Evolutionary conservation across 805 yeast genomes (phyloP).

Genomic region (Yarrowia sp.): DNA sequence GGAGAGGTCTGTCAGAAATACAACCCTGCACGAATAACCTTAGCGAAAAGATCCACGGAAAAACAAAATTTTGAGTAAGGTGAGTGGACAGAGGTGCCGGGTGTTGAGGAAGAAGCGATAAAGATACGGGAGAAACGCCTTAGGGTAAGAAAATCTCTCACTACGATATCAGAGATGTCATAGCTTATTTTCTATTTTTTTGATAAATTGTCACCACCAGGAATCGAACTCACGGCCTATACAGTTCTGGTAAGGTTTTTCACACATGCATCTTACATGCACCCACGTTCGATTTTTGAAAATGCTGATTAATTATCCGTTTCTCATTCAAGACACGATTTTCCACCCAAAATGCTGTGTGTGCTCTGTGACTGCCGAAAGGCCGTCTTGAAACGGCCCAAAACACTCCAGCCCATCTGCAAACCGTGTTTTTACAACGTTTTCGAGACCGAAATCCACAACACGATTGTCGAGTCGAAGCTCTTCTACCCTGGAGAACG

Average conservation of each 20-base stretch:
- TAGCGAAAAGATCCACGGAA: neutral
- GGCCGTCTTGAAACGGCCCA: constrained; percentile 90
- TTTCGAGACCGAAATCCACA: constrained; percentile 94
- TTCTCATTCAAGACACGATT: neutral
- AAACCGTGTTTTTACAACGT: constrained; percentile 87
- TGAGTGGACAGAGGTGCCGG: neutral
- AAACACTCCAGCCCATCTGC: constrained; percentile 87
- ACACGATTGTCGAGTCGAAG: constrained; percentile 74
- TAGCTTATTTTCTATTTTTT: too few species aligned
- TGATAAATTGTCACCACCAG: neutral
- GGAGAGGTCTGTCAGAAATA: neutral
- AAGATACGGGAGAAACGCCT: neutral
- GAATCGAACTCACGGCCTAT: neutral
- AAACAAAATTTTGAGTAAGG: neutral
- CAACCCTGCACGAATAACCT: constrained; percentile 10
- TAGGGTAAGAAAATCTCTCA: too few species aligned
- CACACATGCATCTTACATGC: neutral
- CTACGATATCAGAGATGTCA: too few species aligned
- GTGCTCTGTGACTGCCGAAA: constrained; percentile 83
- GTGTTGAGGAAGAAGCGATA: too few species aligned
- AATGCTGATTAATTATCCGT: neutral
- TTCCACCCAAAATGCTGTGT: constrained; percentile 57
- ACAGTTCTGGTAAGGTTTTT: neutral
- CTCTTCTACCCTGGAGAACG: constrained; percentile 81
- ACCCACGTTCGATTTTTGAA: neutral